Percentiles rank a stretch among this genome's conserved stretches.
phyloP scores from a whole-genome alignment of 1,284 basidiomycete species.

The Apiotrichum gracile region DNA sequence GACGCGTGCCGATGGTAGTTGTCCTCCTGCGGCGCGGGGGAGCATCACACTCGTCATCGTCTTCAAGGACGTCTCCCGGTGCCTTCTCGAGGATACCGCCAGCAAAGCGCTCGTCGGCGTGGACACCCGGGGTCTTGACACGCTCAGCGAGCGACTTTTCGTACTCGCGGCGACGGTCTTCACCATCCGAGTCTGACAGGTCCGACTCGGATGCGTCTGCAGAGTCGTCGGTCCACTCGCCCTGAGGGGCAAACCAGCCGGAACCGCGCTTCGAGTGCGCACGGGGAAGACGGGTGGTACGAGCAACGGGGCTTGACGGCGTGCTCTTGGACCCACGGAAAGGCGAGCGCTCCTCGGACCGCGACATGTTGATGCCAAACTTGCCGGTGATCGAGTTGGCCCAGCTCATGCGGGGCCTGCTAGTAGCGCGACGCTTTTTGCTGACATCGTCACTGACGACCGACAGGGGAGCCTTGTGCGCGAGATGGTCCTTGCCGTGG shows the following conservation, averaged over 20 bases:
- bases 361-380: constrained; percentile 15
- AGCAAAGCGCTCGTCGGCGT: constrained; percentile 12
- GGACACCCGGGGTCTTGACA: constrained; percentile 43
- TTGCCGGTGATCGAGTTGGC: constrained; percentile 44
- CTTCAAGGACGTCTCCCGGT: not conserved
- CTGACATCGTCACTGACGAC: constrained; percentile 70
- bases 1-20: constrained; percentile 61
- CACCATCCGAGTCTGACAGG: constrained; percentile 7
- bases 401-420: constrained; percentile 47
- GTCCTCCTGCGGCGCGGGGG: constrained; percentile 43
- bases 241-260: constrained; percentile 54
- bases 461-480: constrained; percentile 75
- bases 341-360: too few relatives aligned
- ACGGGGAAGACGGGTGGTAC: not conserved
- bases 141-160: constrained; percentile 49
- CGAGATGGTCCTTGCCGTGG: constrained; percentile 79
- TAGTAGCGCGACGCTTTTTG: constrained; percentile 10
- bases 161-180: constrained; percentile 30
- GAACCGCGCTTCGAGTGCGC: constrained; percentile 33
- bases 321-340: not conserved
- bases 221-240: constrained; percentile 29
- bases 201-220: constrained; percentile 9
- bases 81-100: constrained; percentile 16
- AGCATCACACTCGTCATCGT: constrained; percentile 10
- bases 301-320: constrained; percentile 10